Base-by-base conservation (phyloP, 2,329 filamentous ascomycete genomes). In the Fusarium robinianum region DNA sequence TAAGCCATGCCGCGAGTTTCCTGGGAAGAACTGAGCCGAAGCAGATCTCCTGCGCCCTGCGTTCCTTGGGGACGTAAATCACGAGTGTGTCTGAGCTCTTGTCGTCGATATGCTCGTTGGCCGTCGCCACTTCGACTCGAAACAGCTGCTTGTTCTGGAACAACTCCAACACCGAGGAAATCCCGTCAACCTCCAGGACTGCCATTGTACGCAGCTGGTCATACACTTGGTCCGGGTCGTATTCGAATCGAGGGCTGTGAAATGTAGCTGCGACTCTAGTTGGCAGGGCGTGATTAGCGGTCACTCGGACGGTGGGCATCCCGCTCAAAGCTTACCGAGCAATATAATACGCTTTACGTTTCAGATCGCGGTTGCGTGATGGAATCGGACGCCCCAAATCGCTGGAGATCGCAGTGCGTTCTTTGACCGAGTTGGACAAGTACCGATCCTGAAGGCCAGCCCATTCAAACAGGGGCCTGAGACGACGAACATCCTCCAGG, bases 261-360 rank as follows among this genome's bases (percentile, higher is more conserved):
- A 55, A 58, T 0, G 47, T 57, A 0, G 53, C 53, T 8, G 53
- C 53, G 3, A 53, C 44, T 10, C 49, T 56, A 21, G 1, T n/a
- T 18, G 11, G 14, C 30, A 37, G 14, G 8, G 1, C 14, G 14
- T 22, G 2, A 6, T 51, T 15, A 55, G 32, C 3, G n/a, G 22
- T 18, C 6, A 2, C 17, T 21, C n/a, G 26, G n/a, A 33, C 14
- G 21, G 16, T 15, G 19, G n/a, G n/a, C n/a, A n/a, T n/a, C n/a
- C 14, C 12, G 7, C 5, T 12, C 21, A 25, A 18, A 35, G 39
- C 46, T 2, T 32, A 55, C 53, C 55, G 40, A 22, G 22, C 14
- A 8, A 58, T 48, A 8, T 42, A 9, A 4, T 58, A 52, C 2
- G 55, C 53, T 11, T 58, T 57, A 3, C 6, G 31, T 9, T 26